Base-by-base conservation (phyloP, 441 rosid species). In the Populus hybrid region DNA sequence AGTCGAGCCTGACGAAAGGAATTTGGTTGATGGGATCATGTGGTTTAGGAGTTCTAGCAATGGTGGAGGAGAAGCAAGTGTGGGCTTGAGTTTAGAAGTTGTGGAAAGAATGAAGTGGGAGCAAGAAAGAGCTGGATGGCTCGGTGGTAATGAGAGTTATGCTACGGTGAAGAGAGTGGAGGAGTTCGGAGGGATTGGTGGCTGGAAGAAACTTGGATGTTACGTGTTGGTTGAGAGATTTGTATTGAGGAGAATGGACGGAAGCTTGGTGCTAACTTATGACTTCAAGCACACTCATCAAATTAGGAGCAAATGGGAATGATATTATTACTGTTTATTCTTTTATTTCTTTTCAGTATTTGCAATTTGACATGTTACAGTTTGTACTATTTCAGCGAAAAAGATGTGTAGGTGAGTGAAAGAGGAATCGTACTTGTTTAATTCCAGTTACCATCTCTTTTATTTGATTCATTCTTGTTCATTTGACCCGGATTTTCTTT, bases 181-280 rank as follows among this genome's bases (percentile, higher is more conserved):
- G 82, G 73, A 78, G 56, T 61, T 63, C 75, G 53, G 28, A 65
- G 84, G 59, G 50, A 65, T 14, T 21, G 79, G 78, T 6, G 75
- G 11, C 20, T 83, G 88, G 89, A 86, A 65, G 50, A 81, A 70
- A 63, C 82, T 81, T 74, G 83, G 80, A 12, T 81, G 84, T 4
- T 86, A 81, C 68, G 78, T 64, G 68, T 68, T 84, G 78, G 86
- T 81, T 65, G 89, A 88, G 86, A 83, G 82, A 7, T 85, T 83
- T 80, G 78, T 81, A n/a, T 11, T 85, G 76, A 83, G 66, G 73
- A 85, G 91, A 79, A 82, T 83, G 85, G 78, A 86, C 76, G 85
- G 84, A 35, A 85, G 82, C 11, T 59, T 82, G 75, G 74, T 74
- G 10, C 69, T 88, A 24, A 73, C 71, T 2, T 76, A 76, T 74